Conservation (phyloP, 495 filamentous ascomycete species). For the Aspergillus steynii region DNA sequence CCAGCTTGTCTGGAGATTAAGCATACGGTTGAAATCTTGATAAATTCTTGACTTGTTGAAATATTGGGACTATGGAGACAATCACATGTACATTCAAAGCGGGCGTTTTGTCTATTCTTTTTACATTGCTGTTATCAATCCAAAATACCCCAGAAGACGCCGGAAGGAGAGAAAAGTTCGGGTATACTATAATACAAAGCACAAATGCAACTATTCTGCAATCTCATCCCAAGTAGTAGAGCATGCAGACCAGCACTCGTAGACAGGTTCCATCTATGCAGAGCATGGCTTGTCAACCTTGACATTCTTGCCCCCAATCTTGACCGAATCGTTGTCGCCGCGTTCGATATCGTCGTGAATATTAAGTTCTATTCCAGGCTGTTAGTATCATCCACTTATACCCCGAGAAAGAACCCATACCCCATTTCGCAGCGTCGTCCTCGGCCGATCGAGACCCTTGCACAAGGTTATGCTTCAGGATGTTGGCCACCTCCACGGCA, state of each 20-base stretch:
- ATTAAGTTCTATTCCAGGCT: conserved; percentile 59
- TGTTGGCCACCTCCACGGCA: conserved; percentile 78
- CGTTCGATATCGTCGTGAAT: conserved; percentile 91
- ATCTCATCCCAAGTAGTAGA: not conserved
- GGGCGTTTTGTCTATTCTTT: conserved; percentile 48
- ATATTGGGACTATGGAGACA: conserved; percentile 19
- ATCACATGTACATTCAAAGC: conserved; percentile 37
- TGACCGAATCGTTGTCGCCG: conserved; percentile 88
- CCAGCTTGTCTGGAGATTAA: conserved; percentile 81
- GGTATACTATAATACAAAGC: conserved; percentile 51
- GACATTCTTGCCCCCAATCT: conserved; percentile 49
- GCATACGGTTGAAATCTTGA: conserved; percentile 1
- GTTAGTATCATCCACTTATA: conserved; percentile 12
- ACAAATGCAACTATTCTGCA: conserved; percentile 12
- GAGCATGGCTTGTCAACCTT: conserved; percentile 51
- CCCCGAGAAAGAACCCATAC: conserved; percentile 45
- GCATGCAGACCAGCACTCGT: not conserved
- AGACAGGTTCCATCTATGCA: conserved; percentile 22
- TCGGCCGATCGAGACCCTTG: conserved; percentile 65
- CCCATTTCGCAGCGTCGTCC: conserved; percentile 61
- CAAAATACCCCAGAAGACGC: conserved; percentile 41
- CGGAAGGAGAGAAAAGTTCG: conserved; percentile 36
- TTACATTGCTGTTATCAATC: conserved; percentile 22
- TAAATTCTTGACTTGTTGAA: conserved; percentile 9
- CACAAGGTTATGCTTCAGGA: conserved; percentile 82